A percentile compares a stretch with the other conserved stretches of the same genome.
phyloP scores from a whole-genome alignment of 176 grass and related monocot genomes.

The Carex parvula region DNA sequence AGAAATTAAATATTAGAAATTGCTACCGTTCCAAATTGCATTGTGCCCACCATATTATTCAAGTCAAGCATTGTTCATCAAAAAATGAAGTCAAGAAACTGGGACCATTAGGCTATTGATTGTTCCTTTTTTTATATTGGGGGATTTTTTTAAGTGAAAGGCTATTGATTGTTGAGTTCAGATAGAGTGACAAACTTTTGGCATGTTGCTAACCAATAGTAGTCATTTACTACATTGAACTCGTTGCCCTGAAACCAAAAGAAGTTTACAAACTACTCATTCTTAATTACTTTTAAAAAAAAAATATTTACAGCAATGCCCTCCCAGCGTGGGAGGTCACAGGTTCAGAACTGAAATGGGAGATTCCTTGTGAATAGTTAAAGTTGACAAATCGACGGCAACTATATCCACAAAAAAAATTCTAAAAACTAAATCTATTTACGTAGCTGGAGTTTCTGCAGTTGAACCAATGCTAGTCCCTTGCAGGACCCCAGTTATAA shows the following conservation, averaged over 20 bases:
- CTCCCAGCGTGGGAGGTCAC: no score
- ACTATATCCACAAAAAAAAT: no score
- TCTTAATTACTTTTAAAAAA: not conserved
- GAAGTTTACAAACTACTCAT: not conserved
- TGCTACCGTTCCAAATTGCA: not conserved
- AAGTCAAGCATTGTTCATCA: conserved; percentile 9
- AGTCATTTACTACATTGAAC: conserved; percentile 19
- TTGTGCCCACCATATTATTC: conserved; percentile 15
- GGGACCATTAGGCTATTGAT: no score
- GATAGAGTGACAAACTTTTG: not conserved
- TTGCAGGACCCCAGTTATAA: not conserved
- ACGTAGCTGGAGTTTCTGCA: not conserved
- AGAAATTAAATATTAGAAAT: conserved; percentile 9
- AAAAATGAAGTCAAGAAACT: conserved; percentile 14
- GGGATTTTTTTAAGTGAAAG: no score
- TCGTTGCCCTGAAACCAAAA: not conserved
- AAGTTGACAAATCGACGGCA: no score
- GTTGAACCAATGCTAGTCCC: not conserved
- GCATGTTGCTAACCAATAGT: not conserved
- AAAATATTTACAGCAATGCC: not conserved
- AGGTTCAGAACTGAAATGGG: no score
- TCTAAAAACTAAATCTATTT: not conserved
- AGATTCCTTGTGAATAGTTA: no score
- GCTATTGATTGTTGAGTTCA: conserved; percentile 11
- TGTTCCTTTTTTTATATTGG: no score